phyloP scores from a whole-genome alignment of 345 rosid genomes.

The Zanthoxylum bungeanum region DNA sequence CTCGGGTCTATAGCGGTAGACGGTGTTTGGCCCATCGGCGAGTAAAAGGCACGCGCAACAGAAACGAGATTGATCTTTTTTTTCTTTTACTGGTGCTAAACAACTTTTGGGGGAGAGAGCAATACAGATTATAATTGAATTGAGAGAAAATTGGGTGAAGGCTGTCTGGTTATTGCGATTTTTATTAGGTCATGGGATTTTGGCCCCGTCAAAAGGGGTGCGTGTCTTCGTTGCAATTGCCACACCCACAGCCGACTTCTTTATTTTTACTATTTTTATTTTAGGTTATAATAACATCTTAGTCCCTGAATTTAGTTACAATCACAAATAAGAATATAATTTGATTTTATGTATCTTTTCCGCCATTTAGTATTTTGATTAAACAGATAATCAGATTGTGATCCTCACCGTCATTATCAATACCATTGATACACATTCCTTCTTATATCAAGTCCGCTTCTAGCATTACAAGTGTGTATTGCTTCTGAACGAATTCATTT shows the following conservation, averaged over 20 bases:
- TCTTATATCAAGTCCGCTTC: too few species aligned
- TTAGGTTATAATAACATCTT: background rate
- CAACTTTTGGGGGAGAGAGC: background rate
- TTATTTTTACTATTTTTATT: background rate
- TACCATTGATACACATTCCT: too few species aligned
- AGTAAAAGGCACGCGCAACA: constrained; percentile 16
- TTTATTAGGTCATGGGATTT: background rate
- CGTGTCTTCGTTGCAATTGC: constrained; percentile 38
- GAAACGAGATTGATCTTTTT: background rate
- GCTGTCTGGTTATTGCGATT: background rate
- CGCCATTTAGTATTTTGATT: too few species aligned
- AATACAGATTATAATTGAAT: constrained; percentile 10
- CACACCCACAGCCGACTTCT: constrained; percentile 23
- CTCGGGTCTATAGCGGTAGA: constrained; percentile 32
- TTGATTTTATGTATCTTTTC: too few species aligned
- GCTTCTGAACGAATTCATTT: too few species aligned
- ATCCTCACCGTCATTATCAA: too few species aligned
- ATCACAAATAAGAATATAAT: background rate
- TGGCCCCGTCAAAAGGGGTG: constrained; percentile 35
- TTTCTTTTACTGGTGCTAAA: background rate
- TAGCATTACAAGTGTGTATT: too few species aligned
- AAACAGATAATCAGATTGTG: too few species aligned
- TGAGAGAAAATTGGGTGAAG: background rate
- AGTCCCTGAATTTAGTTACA: background rate
- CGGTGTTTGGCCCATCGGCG: constrained; percentile 55